Conservation (phyloP, 1,284 basidiomycete species). For the Somion occarium region DNA sequence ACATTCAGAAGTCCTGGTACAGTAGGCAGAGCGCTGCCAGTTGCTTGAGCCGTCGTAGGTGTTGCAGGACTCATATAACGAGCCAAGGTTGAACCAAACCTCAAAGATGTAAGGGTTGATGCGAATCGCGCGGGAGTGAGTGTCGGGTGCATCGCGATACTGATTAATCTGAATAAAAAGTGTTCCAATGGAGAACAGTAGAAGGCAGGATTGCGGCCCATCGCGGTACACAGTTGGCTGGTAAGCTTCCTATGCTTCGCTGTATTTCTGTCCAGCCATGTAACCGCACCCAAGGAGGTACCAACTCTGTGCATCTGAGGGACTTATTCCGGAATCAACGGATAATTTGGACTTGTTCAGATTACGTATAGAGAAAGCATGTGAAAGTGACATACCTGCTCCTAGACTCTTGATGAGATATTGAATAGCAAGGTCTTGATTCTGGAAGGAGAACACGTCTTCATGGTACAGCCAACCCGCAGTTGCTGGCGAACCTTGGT, state of each 20-base stretch:
- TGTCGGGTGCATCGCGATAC: conserved; percentile 96
- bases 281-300: conserved; percentile 97
- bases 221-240: conserved; percentile 99
- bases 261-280: conserved; percentile 99
- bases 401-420: conserved; percentile 94
- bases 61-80: conserved; percentile 97
- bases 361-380: background rate
- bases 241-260: conserved; percentile 99
- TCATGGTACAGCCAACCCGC: conserved; percentile 97
- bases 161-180: conserved; percentile 99
- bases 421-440: conserved; percentile 91
- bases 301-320: conserved; percentile 98
- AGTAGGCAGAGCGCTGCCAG: conserved; percentile 72
- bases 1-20: conserved; percentile 92
- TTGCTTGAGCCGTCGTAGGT: conserved; percentile 87
- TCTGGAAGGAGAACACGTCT: conserved; percentile 89
- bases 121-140: conserved; percentile 96
- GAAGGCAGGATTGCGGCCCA: conserved; percentile 98
- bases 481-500: conserved; percentile 98
- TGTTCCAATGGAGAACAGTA: conserved; percentile 99
- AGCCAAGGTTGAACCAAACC: conserved; percentile 98
- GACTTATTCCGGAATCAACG: conserved; percentile 48
- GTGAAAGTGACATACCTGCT: conserved; percentile 58
- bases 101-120: conserved; percentile 99
- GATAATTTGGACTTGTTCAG: background rate